A percentile compares a stretch with the other conserved stretches of the same genome.
Conservation (phyloP, 176 grass and related monocot genomes). For the Rhipidocladum racemiflorum region DNA sequence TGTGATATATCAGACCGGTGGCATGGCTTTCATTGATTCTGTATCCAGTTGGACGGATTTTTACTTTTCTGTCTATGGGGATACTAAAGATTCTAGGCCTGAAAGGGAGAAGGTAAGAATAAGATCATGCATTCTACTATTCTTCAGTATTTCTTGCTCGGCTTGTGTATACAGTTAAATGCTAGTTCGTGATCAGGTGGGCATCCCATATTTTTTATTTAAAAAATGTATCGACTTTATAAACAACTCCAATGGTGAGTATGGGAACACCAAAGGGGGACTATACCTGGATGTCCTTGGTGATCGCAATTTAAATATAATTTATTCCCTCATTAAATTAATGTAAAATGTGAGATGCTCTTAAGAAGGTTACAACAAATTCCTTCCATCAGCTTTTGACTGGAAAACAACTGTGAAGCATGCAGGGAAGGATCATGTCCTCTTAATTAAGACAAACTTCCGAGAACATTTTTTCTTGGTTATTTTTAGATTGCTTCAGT, state of each 20-base stretch:
- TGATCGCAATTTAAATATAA: conserved; percentile 1
- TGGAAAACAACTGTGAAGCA: not conserved
- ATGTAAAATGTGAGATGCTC: not conserved
- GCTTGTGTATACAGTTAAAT: not conserved
- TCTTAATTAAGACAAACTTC: not conserved
- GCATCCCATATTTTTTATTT: not conserved
- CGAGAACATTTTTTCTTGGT: not conserved
- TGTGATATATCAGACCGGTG: conserved; percentile 78
- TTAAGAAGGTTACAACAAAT: not conserved
- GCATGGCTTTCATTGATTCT: conserved; percentile 94
- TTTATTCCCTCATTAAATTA: not conserved
- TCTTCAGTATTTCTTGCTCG: conserved; percentile 23
- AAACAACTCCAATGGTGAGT: not conserved
- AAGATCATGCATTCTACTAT: conserved; percentile 6
- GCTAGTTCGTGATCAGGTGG: conserved; percentile 24
- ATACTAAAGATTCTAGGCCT: conserved; percentile 92
- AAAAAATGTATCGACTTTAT: not conserved
- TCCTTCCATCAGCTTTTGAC: not conserved
- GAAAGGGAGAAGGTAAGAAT: conserved; percentile 86
- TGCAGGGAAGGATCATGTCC: not conserved
- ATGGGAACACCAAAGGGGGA: not conserved
- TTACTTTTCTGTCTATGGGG: conserved; percentile 91
- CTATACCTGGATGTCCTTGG: not conserved
- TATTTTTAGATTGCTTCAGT: not conserved
- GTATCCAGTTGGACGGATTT: conserved; percentile 91